Percentiles rank a stretch among this genome's conserved stretches.
phyloP scores from a whole-genome alignment of 257 asterid genomes.

The Ilex aquifolium region DNA sequence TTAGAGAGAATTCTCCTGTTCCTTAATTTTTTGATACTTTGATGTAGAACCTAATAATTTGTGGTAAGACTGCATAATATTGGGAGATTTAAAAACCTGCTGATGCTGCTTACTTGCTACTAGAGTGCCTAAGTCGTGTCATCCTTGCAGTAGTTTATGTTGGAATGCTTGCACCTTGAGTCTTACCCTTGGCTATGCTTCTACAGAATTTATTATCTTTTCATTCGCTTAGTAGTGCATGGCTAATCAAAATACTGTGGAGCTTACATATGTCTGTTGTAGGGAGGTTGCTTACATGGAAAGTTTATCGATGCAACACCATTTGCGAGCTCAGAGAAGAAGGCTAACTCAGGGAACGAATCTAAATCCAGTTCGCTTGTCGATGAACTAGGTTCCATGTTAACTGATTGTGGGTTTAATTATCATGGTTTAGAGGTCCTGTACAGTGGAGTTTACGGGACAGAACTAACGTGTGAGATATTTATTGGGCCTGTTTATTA shows the following conservation, averaged over 20 bases:
- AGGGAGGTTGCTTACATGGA: constrained; percentile 93
- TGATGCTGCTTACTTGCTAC: too few relatives aligned
- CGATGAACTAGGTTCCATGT: constrained; percentile 76
- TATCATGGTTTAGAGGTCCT: constrained; percentile 83
- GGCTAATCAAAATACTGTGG: background rate
- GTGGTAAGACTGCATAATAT: too few relatives aligned
- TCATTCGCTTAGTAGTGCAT: background rate
- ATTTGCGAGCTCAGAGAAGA: constrained; percentile 48
- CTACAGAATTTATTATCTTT: background rate
- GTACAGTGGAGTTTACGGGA: constrained; percentile 89
- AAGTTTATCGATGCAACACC: constrained; percentile 90
- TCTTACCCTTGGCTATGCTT: too few relatives aligned
- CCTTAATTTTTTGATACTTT: too few relatives aligned
- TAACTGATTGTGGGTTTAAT: constrained; percentile 72
- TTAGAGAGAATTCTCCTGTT: too few relatives aligned
- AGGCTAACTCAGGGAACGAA: constrained; percentile 30
- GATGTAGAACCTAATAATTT: too few relatives aligned
- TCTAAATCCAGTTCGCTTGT: constrained; percentile 53
- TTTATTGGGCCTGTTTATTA: constrained; percentile 97
- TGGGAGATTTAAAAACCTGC: too few relatives aligned
- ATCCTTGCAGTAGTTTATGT: too few relatives aligned
- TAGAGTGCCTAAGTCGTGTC: too few relatives aligned
- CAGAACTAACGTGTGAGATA: constrained; percentile 83
- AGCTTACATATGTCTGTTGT: constrained; percentile 9
- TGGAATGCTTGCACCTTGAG: too few relatives aligned